A percentile compares a stretch with the other conserved stretches of the same genome.
These are phyloP conservation scores for Chalciporus piperatus DNA, from an alignment of 768 basidiomycete species.

Conservation along the genomic window DNA sequence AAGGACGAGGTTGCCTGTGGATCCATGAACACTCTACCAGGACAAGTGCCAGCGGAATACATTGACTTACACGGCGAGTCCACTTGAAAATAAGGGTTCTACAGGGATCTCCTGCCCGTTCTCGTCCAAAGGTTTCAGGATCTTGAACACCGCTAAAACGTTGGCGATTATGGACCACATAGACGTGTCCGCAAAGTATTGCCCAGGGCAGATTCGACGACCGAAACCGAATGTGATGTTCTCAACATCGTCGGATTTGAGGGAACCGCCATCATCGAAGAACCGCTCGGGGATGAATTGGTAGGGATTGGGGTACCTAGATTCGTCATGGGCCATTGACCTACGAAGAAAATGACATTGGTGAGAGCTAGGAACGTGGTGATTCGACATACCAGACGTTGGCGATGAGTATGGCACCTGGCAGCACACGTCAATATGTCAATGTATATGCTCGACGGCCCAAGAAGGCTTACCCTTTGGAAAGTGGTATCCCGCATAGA, in stretches of 20 bases:
- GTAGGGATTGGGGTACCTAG: constrained; percentile 34
- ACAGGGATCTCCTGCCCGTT: constrained; percentile 12
- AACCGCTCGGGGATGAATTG: constrained; percentile 40
- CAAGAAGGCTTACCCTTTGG: constrained; percentile 31
- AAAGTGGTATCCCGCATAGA: constrained; percentile 47
- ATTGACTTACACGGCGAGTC: constrained; percentile 9
- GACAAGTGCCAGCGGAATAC: not conserved
- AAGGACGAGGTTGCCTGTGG: not conserved
- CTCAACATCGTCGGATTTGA: constrained; percentile 9
- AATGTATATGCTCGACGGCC: not conserved
- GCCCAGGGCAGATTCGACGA: constrained; percentile 24
- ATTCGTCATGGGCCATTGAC: constrained; percentile 17
- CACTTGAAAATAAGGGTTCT: constrained; percentile 13
- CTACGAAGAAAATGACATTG: not conserved
- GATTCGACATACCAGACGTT: constrained; percentile 3
- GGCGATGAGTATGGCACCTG: constrained; percentile 7
- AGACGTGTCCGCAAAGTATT: constrained; percentile 21
- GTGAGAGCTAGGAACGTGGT: not conserved
- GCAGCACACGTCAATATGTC: not conserved
- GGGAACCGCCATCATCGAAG: constrained; percentile 25
- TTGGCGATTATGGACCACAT: constrained; percentile 14
- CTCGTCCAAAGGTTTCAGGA: constrained; percentile 5
- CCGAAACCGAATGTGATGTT: constrained; percentile 23
- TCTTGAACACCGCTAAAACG: constrained; percentile 9
- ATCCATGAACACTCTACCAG: not conserved